Base-by-base conservation (phyloP, 1,139 yeast species). In the Torulaspora globosa region DNA sequence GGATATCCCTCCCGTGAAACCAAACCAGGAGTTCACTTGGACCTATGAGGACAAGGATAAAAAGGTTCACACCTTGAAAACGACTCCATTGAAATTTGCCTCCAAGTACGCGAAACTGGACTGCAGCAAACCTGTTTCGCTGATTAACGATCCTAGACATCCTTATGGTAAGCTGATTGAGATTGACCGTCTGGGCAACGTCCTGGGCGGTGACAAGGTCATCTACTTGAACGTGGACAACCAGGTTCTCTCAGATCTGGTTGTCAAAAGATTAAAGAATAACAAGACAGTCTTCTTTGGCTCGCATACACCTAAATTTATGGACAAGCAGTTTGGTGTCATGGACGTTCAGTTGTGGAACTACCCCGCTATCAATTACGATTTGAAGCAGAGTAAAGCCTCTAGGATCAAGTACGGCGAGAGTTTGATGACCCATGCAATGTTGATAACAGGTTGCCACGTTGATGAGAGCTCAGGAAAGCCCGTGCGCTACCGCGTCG, bases 221-320 rank as follows among this genome's bases (percentile, higher is more conserved):
- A 74, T 76, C 44, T 86, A 86, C 62, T 74, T 86, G 55, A 86
- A 86, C 65, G 73, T 80, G 45, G 80, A 80, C 39, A 74, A 81
- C 49, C 77, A 76, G 9, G 71, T 71, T 3, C 68, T 86, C 47
- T 78, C 87, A 41, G 59, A 71, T 26, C 72, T 80, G 37, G 85
- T 87, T 16, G 77, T 85, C 37, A 74, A 75, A 57, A 77, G 86
- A 70, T 76, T 86, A 62, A 75, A 82, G 65, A 74, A 72, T 51
- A 80, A 84, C 66, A 83, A 82, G 65, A 84, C 94, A 0, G 86
- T 86, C 3, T 86, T 85, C 68, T 86, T 86, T 60, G 95, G 95
- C 14, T 82, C 89, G 27, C 94, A 86, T 66, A 87, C 89, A 14
- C 92, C 90, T n/a, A 81, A 81, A 60, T 70, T 56, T 52, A 78